A percentile compares a stretch with the other conserved stretches of the same genome.
These are phyloP conservation scores for Xerocomus potaroensis DNA, from an alignment of 768 basidiomycete genomes.

Conservation along the genomic window DNA sequence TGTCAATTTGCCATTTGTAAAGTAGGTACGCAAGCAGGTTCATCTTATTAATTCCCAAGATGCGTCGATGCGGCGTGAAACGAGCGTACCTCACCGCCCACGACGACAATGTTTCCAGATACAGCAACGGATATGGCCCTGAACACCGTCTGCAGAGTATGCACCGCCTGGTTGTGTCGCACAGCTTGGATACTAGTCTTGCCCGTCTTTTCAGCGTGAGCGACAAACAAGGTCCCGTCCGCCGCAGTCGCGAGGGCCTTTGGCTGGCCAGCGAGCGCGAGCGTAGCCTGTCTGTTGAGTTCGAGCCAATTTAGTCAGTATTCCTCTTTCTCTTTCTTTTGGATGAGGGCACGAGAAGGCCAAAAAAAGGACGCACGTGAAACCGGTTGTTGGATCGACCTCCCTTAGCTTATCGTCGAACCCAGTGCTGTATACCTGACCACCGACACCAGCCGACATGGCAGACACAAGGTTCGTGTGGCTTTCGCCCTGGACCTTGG, in stretches of 20 bases:
- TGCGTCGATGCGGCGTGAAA: no score
- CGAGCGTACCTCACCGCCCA: conserved; percentile 67
- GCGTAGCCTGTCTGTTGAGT: conserved; percentile 45
- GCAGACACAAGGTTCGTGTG: conserved; percentile 71
- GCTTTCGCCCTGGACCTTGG: conserved; percentile 54
- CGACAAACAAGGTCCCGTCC: conserved; percentile 64
- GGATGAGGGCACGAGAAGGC: no score
- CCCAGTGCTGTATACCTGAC: conserved; percentile 64
- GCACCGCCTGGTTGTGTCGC: conserved; percentile 64
- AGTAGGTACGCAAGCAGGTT: neutral
- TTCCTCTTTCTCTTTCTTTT: no score
- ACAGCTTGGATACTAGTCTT: conserved; percentile 53
- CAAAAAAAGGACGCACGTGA: conserved; percentile 24
- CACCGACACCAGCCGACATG: conserved; percentile 44
- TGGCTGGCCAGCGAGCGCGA: conserved; percentile 59
- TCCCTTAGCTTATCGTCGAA: conserved; percentile 80
- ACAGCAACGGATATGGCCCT: conserved; percentile 57
- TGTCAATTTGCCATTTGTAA: neutral
- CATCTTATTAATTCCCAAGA: no score
- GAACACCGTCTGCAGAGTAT: conserved; percentile 49
- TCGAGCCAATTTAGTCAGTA: neutral
- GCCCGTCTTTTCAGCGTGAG: conserved; percentile 42
- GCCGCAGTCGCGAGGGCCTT: conserved; percentile 54
- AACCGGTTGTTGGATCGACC: conserved; percentile 40
- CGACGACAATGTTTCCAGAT: conserved; percentile 49